Percentiles rank a stretch among this genome's conserved stretches.
Evolutionary conservation across 257 asterid species (phyloP).

Genomic region (Hygrophila difformis): DNA sequence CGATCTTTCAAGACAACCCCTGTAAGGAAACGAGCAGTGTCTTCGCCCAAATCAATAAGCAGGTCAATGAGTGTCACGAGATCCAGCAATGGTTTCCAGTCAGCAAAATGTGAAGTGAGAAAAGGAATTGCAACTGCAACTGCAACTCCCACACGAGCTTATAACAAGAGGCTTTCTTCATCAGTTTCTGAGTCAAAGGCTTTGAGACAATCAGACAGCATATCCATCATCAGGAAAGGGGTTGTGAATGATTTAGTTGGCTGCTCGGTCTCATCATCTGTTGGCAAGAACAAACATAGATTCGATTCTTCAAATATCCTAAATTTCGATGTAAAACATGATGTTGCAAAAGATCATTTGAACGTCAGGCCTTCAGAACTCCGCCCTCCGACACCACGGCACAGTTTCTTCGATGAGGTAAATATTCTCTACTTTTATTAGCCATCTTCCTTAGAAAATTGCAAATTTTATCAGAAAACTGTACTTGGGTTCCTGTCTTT

Average conservation of each 20-base stretch:
- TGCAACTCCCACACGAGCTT: no score
- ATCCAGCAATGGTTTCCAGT: constrained; percentile 10
- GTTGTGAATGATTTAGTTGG: no score
- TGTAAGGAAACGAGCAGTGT: constrained; percentile 5
- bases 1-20: constrained; percentile 15
- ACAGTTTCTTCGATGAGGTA: constrained; percentile 60
- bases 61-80: constrained; percentile 13
- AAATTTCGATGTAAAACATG: background rate
- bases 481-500: no score
- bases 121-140: constrained; percentile 10
- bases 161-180: constrained; percentile 18
- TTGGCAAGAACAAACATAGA: constrained; percentile 19
- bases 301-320: constrained; percentile 2
- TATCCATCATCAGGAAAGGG: no score
- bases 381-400: constrained; percentile 52
- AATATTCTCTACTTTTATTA: no score
- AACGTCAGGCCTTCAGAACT: constrained; percentile 41
- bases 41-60: constrained; percentile 28
- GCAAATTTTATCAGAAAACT: no score
- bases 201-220: no score
- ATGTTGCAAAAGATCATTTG: background rate
- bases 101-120: constrained; percentile 10
- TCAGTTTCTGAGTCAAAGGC: constrained; percentile 23
- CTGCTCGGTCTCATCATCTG: no score
- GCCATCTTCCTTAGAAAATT: no score